Percentiles rank a stretch among this genome's conserved stretches.
Conservation (phyloP, 169 alveolate species). For the Amoebophrya sp. region DNA sequence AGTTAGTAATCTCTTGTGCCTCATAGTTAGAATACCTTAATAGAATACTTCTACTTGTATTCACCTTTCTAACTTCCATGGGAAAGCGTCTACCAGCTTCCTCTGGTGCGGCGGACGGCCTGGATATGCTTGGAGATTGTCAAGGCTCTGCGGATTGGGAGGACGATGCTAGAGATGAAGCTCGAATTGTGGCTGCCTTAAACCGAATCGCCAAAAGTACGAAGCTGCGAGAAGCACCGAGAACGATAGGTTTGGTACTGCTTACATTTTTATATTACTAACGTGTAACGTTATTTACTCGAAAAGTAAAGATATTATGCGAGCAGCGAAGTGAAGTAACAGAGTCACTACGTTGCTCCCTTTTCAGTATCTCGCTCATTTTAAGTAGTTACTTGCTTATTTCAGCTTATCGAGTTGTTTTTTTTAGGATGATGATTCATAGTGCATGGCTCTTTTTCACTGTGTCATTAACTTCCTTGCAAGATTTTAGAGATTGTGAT, state of each 20-base stretch:
- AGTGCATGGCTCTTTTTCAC: too few relatives aligned
- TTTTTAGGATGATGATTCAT: too few relatives aligned
- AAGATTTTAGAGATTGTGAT: too few relatives aligned
- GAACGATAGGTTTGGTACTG: not conserved
- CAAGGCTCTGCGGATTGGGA: not conserved
- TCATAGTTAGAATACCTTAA: not conserved
- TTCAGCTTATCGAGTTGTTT: too few relatives aligned
- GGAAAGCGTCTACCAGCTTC: not conserved
- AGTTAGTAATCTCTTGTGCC: not conserved
- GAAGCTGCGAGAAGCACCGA: slow-evolving; percentile 12
- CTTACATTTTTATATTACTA: too few relatives aligned
- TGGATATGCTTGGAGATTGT: not conserved
- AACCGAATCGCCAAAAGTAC: not conserved
- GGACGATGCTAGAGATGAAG: not conserved
- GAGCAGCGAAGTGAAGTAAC: too few relatives aligned
- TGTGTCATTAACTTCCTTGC: too few relatives aligned
- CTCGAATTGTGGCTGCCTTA: not conserved
- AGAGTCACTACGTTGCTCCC: too few relatives aligned
- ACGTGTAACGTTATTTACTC: not conserved
- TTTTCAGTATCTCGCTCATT: too few relatives aligned
- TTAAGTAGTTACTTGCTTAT: too few relatives aligned
- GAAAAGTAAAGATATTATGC: not conserved
- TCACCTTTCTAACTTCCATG: too few relatives aligned
- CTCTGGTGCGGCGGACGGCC: not conserved
- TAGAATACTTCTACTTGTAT: not conserved